Evolutionary conservation across 768 basidiomycete genomes (phyloP).

Genomic region (Rickenella mellea): DNA sequence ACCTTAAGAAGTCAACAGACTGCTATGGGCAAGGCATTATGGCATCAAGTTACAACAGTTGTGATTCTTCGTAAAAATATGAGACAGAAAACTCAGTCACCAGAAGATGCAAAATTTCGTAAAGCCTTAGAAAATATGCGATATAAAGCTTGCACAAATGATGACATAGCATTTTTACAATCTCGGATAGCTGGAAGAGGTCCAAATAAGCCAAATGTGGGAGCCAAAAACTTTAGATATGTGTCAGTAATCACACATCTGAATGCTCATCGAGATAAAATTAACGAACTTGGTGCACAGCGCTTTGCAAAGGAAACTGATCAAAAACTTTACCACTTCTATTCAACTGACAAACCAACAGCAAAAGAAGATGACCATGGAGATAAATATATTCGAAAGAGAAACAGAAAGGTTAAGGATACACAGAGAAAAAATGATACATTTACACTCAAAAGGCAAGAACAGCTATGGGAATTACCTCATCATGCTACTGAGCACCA

Average conservation of each 20-base stretch:
- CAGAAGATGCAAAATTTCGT: conserved; percentile 3
- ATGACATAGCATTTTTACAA: conserved; percentile 26
- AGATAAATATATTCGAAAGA: no score
- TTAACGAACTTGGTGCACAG: conserved; percentile 22
- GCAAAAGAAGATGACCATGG: no score
- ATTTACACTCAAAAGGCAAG: no score
- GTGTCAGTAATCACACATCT: conserved; percentile 28
- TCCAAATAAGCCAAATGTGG: conserved; percentile 6
- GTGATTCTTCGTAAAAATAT: conserved; percentile 3
- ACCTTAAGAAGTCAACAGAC: no score
- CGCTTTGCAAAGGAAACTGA: conserved; percentile 25
- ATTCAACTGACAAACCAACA: conserved; percentile 20
- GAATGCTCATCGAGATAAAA: conserved; percentile 27
- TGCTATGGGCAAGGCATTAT: not conserved
- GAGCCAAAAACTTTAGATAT: conserved; percentile 17
- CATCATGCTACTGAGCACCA: conserved; percentile 13
- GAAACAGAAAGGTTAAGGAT: no score
- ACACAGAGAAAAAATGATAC: no score
- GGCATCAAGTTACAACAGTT: conserved; percentile 4
- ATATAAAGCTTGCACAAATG: conserved; percentile 27
- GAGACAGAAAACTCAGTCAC: conserved; percentile 1
- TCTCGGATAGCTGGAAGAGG: conserved; percentile 13
- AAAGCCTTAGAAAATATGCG: conserved; percentile 20
- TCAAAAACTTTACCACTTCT: conserved; percentile 18
- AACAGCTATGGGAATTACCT: no score